These are phyloP conservation scores for Flagelloscypha sp. DNA, from an alignment of 768 basidiomycete species.

Conservation along the genomic window DNA sequence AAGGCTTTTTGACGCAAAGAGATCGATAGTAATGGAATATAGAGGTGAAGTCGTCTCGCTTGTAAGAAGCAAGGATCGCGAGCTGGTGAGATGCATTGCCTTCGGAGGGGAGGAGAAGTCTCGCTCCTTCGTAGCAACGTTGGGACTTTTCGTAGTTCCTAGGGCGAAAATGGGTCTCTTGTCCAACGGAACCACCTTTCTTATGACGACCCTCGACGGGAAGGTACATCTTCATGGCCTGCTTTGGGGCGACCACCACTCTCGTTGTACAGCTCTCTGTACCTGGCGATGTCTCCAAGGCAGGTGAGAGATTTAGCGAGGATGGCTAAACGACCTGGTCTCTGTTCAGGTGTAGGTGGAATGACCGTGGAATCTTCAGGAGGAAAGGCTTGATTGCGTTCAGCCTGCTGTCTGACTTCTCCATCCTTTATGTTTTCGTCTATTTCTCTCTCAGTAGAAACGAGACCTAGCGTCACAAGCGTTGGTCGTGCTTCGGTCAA, in stretches of 20 bases:
- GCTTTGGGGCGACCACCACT: slow-evolving; percentile 53
- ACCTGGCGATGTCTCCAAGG: slow-evolving; percentile 90
- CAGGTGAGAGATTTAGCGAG: slow-evolving; percentile 85
- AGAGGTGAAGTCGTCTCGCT: slow-evolving; percentile 72
- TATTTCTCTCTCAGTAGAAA: slow-evolving; percentile 32
- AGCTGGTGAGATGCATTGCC: slow-evolving; percentile 96
- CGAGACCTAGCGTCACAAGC: slow-evolving; percentile 51
- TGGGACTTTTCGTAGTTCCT: slow-evolving; percentile 69
- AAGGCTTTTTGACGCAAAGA: slow-evolving; percentile 77
- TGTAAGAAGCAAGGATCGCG: slow-evolving; percentile 83
- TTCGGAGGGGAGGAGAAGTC: slow-evolving; percentile 73
- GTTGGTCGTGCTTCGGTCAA: slow-evolving; percentile 57
- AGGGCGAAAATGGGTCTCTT: slow-evolving; percentile 43
- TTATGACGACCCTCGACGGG: slow-evolving; percentile 35
- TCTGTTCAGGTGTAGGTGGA: slow-evolving; percentile 41
- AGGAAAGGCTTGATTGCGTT: slow-evolving; percentile 60
- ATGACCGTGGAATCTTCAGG: slow-evolving; percentile 36
- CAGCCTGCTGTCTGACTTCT: slow-evolving; percentile 20
- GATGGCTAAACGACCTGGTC: slow-evolving; percentile 59
- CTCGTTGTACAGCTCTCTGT: slow-evolving; percentile 85
- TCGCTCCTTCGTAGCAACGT: slow-evolving; percentile 80
- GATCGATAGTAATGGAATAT: slow-evolving; percentile 87
- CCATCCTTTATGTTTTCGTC: slow-evolving; percentile 16
- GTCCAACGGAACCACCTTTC: slow-evolving; percentile 36
- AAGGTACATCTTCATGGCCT: slow-evolving; percentile 56